Base-by-base conservation (phyloP, 768 basidiomycete species). In the Tulasnella sp. region DNA sequence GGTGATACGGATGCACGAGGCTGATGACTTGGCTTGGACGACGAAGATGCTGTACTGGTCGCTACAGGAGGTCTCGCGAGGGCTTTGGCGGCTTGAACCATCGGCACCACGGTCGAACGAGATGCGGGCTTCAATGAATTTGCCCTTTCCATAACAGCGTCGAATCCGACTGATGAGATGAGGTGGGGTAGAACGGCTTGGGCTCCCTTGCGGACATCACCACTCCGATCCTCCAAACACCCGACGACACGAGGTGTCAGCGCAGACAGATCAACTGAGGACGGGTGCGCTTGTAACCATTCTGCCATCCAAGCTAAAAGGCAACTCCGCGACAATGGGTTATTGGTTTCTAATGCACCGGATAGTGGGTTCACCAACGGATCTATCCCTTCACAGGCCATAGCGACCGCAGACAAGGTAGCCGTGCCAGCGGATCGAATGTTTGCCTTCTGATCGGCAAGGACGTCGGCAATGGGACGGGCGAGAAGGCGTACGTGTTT, bases 401-500 rank as follows among this genome's bases (percentile, higher is more conserved):
- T 79, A 8, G 84, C 84, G 50, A 98, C 92, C 12, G 87, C 81
- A 14, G 82, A 79, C 63, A 99, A 72, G 1, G 90, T 81, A 57
- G 83, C 78, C 14, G 88, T 65, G 31, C 82, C 96, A 34, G 86
- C 82, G 4, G 78, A 70, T 49, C 96, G 83, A 45, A 89, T 84
- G 17, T 81, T 82, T 6, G 86, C 82, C 69, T 98, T 98, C 67
- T 94, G 90, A 67, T 99, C 96, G 4, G 94, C 78, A 8, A 97
- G 77, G 8, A 90, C 91, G 5, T 83, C 82, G 3, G 83, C 81
- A 19, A 98, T 75, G 0, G 92, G 82, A 0, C 80, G 69, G 7
- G 80, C 78, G 63, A 92, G 85, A 56, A 89, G 73, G 31, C 84
- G 82, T 2, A 78, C 75, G 64, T 94, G 78, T 68, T 88, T 94